Evolutionary conservation across 805 yeast species (phyloP), one percentile per base, ranked within the genome.

Genomic region (Wickerhamia fluorescens): DNA sequence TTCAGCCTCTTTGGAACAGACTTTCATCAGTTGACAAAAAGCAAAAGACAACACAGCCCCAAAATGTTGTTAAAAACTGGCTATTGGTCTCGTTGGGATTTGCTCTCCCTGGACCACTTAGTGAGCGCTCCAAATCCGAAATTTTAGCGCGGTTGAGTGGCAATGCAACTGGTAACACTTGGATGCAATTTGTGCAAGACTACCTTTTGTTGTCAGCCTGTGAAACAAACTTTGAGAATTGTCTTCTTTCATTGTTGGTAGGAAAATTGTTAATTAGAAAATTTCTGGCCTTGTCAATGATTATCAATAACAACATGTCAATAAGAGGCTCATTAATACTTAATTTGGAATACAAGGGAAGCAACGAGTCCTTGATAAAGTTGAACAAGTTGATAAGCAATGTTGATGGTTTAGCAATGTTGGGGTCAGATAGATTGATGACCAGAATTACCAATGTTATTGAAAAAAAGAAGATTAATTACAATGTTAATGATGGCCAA

Each of bases 151-250:
- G 40, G 10, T 38, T 56, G 20, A 18, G 33, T 7, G 56, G 57
- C 7, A 21, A 20, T 14, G 16, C 25, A 10, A 14, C 8, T 7
- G 6, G 20, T 6, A 12, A 6, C 4, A 10, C 20, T 3, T 32
- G 33, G 29, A 16, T 27, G 15, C 29, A 34, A 4, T 36, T 58
- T 29, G 7, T 53, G 2, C 26, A 42, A 10, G 55, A 58, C 17
- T 60, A 58, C 28, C 21, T 50, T 5, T 37, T 47, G 20, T 43
- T 62, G 20, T 42, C 52, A 6, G 29, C 48, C 1, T 40, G 56
- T 21, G 63, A 58, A 25, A 31, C 41, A 12, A 48, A 36, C 8
- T 62, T 58, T 40, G 69, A 62, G 37, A 55, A 41, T 26, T 41
- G 54, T 24, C 45, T 61, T 13, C 45, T 62, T 28, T 44, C 34